Base-by-base conservation (phyloP, 495 filamentous ascomycete genomes). In the Aspergillus sclerotioniger region DNA sequence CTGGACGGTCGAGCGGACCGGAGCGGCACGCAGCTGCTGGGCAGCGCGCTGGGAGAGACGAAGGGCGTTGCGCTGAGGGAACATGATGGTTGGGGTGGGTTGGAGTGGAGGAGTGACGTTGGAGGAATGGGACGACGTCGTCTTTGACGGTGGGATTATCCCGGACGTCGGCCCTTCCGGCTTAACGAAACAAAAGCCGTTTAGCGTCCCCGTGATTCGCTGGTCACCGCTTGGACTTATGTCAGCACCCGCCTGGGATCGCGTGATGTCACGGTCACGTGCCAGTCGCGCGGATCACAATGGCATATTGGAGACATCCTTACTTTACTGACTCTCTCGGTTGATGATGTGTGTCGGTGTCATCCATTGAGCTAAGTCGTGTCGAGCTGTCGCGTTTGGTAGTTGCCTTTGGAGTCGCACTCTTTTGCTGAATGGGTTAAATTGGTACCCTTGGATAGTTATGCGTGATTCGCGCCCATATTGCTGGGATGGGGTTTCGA, bases 401-500 rank as follows among this genome's bases (percentile, higher is more conserved):
- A 8, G 33, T 13, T 12, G 8, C 4, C n/a, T 41, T 41, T 41
- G 37, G 37, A 37, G 5, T n/a, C 12, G 15, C 15, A 15, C 12
- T 1, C 12, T 35, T n/a, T 0, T 41, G 13, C 7, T 41, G 37
- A 6, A 41, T 6, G 37, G 37, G 10, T 15, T 41, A 13, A 7
- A 3, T 56, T 56, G n/a, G 39, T 8, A 29, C 8, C 21, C n/a
- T 32, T 13, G 6, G 5, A 15, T n/a, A 48, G 66, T 62, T 51
- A 71, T 71, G 70, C 53, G 41, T 19, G 15, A 47, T 31, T 20
- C 16, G 53, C 9, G 21, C 19, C 39, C 29, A 8, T 29, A 59
- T 48, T 46, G 45, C 51, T 62, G 65, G 64, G 32, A 92, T 92
- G 89, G 85, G 82, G 56, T 78, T 93, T 60, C 84, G 90, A 56